These are phyloP conservation scores for Colletotrichum paranaense DNA, from an alignment of 2,329 filamentous ascomycete species.

Conservation along the genomic window DNA sequence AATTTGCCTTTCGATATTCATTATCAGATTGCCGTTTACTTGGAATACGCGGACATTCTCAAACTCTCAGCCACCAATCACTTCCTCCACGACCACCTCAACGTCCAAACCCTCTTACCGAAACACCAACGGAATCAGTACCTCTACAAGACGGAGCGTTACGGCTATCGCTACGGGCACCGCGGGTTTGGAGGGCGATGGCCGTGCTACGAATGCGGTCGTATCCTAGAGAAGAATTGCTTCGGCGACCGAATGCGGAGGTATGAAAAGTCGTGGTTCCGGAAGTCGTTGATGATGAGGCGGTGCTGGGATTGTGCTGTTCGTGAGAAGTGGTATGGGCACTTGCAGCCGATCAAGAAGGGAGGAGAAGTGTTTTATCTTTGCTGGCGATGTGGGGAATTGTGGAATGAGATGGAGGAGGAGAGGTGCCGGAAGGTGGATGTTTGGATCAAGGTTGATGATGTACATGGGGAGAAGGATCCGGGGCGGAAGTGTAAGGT, in stretches of 20 bases:
- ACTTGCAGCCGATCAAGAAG: slow-evolving; percentile 16
- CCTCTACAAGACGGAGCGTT: not conserved
- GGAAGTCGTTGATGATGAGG: not conserved
- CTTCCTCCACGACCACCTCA: slow-evolving; percentile 1
- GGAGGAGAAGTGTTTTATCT: not conserved
- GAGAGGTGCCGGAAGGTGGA: not conserved
- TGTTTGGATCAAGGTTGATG: not conserved
- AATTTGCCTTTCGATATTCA: slow-evolving; percentile 5
- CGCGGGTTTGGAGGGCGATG: not conserved
- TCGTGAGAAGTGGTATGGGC: not conserved
- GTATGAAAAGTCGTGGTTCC: not conserved
- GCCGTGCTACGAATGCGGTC: slow-evolving; percentile 11
- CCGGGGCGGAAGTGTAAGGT: not conserved
- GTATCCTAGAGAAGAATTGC: not conserved
- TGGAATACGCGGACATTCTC: slow-evolving; percentile 3
- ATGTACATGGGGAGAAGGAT: not conserved
- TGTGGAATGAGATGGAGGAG: not conserved
- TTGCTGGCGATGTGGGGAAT: slow-evolving; percentile 2
- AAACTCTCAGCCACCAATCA: slow-evolving; percentile 1
- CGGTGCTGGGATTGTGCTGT: slow-evolving; percentile 23
- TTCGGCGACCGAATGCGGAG: slow-evolving; percentile 16
- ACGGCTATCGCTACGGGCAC: not conserved
- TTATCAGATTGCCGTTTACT: not conserved
- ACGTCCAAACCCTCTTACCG: not conserved
- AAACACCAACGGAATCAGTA: not conserved